These are phyloP conservation scores for Cnidoscolus chayamansa DNA, from an alignment of 441 rosid genomes.

Conservation along the genomic window DNA sequence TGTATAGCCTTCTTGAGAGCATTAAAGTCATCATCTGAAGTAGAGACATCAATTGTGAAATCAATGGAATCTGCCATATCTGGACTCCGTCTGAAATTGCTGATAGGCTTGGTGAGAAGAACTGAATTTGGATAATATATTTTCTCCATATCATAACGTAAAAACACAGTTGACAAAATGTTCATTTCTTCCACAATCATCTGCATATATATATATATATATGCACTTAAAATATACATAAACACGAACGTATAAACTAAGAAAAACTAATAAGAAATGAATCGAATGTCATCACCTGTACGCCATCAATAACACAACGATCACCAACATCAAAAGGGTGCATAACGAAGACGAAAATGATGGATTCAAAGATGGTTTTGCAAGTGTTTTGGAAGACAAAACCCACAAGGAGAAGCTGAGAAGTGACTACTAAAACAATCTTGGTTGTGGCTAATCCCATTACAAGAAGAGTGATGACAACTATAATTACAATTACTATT, in stretches of 20 bases:
- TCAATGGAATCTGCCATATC: constrained; percentile 50
- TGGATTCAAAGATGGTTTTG: constrained; percentile 46
- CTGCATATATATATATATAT: constrained; percentile 14
- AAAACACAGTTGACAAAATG: constrained; percentile 41
- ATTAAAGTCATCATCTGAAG: constrained; percentile 36
- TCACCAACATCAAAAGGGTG: constrained; percentile 57
- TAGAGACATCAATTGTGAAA: constrained; percentile 40
- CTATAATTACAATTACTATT: constrained; percentile 29
- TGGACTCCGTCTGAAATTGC: constrained; percentile 51
- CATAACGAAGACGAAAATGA: constrained; percentile 45
- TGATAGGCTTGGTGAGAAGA: constrained; percentile 41
- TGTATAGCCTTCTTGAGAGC: constrained; percentile 41
- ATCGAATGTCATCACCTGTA: constrained; percentile 28
- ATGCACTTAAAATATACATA: too few relatives aligned
- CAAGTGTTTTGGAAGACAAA: constrained; percentile 50
- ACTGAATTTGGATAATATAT: constrained; percentile 48
- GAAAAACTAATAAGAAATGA: too few relatives aligned
- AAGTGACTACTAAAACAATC: constrained; percentile 32
- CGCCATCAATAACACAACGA: constrained; percentile 52
- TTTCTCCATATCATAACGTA: constrained; percentile 47
- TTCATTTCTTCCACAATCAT: constrained; percentile 56
- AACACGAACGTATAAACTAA: too few relatives aligned
- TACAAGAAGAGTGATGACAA: constrained; percentile 38
- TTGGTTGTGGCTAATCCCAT: constrained; percentile 42
- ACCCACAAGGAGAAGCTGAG: constrained; percentile 41